These are phyloP conservation scores for Cladosporium halotolerans DNA, from an alignment of 2,329 filamentous ascomycete species.

Conservation along the genomic window DNA sequence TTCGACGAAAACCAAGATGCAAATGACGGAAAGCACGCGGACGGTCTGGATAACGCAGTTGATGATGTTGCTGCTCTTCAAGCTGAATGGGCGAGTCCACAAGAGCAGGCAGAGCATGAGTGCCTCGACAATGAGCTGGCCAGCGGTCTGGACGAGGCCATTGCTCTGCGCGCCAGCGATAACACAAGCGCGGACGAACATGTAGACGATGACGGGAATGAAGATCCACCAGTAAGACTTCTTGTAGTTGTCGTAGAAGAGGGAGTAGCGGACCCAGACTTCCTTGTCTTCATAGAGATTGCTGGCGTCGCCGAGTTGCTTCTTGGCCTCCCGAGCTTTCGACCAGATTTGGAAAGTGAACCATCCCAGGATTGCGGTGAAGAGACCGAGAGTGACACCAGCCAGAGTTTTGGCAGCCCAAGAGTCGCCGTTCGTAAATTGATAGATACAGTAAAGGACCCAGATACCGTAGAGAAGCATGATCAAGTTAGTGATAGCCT, in stretches of 20 bases:
- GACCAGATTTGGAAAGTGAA: constrained; percentile 80
- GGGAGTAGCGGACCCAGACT: constrained; percentile 88
- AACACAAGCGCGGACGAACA: constrained; percentile 80
- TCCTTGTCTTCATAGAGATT: constrained; percentile 82
- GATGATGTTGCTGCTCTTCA: constrained; percentile 83
- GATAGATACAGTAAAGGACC: constrained; percentile 93
- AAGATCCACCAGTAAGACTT: constrained; percentile 97
- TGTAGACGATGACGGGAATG: constrained; percentile 80
- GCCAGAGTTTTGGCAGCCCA: constrained; percentile 86
- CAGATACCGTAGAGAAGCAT: constrained; percentile 89
- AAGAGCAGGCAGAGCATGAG: constrained; percentile 72
- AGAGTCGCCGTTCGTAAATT: constrained; percentile 88
- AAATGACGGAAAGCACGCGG: constrained; percentile 78
- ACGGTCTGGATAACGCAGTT: constrained; percentile 89
- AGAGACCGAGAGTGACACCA: constrained; percentile 69
- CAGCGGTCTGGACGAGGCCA: constrained; percentile 72
- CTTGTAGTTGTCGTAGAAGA: constrained; percentile 96
- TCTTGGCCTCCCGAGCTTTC: constrained; percentile 68
- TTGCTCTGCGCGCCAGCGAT: constrained; percentile 81
- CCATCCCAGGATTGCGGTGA: constrained; percentile 73
- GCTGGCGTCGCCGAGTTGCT: constrained; percentile 63
- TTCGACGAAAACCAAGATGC: constrained; percentile 89
- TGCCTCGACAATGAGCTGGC: constrained; percentile 74
- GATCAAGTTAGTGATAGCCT: constrained; percentile 83
- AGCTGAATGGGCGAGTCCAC: constrained; percentile 80